Evolutionary conservation across 352 stramenopile genomes (phyloP).

Genomic region (Globisporangium canariense): DNA sequence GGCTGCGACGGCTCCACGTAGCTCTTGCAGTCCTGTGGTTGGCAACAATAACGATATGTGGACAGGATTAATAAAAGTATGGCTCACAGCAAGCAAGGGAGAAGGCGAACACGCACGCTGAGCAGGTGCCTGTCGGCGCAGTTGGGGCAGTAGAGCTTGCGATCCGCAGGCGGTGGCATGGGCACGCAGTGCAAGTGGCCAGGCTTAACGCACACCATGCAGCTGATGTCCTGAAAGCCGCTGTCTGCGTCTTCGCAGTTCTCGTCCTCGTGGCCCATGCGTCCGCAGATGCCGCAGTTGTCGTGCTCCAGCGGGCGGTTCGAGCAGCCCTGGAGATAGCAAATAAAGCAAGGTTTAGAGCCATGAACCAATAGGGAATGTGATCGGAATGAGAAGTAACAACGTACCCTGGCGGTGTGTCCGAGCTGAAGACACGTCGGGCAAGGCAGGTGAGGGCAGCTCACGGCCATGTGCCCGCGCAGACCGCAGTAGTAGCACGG

Average conservation of each 20-base stretch:
- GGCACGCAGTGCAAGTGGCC: conserved; percentile 74
- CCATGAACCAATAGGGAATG: not conserved
- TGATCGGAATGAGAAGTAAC: not conserved
- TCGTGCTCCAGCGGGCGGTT: conserved; percentile 41
- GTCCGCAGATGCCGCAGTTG: conserved; percentile 54
- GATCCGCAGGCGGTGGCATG: conserved; percentile 58
- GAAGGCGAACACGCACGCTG: conserved; percentile 16
- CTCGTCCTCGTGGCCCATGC: conserved; percentile 41
- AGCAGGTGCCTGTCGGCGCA: conserved; percentile 60
- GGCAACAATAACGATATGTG: not conserved
- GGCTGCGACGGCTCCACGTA: conserved; percentile 44
- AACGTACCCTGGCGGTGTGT: conserved; percentile 53
- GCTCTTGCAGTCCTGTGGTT: conserved; percentile 26
- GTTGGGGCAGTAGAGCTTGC: conserved; percentile 65
- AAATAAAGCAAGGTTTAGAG: not conserved
- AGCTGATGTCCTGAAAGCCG: conserved; percentile 35
- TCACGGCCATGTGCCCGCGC: conserved; percentile 65
- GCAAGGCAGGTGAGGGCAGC: conserved; percentile 68
- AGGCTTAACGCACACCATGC: conserved; percentile 67
- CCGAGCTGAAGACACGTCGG: conserved; percentile 62
- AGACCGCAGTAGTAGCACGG: conserved; percentile 82
- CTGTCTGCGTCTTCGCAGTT: conserved; percentile 36
- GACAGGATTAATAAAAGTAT: not conserved
- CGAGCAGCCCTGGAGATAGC: conserved; percentile 39
- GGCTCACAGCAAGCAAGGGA: not conserved